These are phyloP conservation scores for Euryodendron excelsum DNA, from an alignment of 148 eudicot species.

Conservation along the genomic window DNA sequence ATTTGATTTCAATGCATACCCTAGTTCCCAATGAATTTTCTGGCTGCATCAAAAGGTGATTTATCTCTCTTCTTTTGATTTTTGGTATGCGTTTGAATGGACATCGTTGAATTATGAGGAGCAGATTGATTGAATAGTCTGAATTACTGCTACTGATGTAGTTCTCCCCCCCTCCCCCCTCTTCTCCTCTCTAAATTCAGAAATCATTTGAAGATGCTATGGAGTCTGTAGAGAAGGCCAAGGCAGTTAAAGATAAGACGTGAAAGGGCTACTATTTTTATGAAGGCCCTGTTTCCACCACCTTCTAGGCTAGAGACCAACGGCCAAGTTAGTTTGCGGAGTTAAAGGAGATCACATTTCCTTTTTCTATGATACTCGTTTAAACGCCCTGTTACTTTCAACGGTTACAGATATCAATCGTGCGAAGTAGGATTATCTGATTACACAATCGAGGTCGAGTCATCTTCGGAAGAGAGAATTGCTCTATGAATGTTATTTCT, in stretches of 20 bases:
- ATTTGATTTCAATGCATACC: neutral
- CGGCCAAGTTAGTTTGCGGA: neutral
- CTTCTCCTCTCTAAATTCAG: constrained; percentile 15
- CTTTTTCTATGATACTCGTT: too few relatives aligned
- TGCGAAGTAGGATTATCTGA: too few relatives aligned
- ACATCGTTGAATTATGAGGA: neutral
- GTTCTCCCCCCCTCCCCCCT: neutral
- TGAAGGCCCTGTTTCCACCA: neutral
- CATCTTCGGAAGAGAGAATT: too few relatives aligned
- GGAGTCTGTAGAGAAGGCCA: constrained; percentile 31
- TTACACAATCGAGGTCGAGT: too few relatives aligned
- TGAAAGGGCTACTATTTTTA: neutral
- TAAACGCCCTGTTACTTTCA: too few relatives aligned
- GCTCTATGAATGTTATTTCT: neutral
- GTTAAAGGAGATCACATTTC: neutral
- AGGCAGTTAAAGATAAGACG: constrained; percentile 19
- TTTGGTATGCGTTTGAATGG: neutral
- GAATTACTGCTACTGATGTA: neutral
- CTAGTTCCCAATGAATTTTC: neutral
- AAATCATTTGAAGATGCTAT: constrained; percentile 42
- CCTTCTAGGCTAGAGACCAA: neutral
- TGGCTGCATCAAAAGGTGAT: neutral
- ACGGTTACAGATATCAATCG: too few relatives aligned
- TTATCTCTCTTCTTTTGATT: neutral
- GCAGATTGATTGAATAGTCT: neutral